Base-by-base conservation (phyloP, 495 filamentous ascomycete genomes). In the Tuber aestivum region DNA sequence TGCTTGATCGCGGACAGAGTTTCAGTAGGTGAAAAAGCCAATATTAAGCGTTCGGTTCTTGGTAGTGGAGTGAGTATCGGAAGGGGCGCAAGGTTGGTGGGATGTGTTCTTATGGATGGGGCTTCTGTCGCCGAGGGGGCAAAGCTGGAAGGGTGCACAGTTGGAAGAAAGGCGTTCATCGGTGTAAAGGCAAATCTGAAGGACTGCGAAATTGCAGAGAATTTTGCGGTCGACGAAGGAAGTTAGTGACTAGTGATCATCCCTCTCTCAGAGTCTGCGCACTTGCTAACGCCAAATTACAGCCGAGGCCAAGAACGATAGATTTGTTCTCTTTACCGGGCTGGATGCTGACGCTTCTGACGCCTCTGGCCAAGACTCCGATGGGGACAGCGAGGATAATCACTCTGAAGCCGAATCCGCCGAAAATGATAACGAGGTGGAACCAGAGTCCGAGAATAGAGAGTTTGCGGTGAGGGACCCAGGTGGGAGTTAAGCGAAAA, bases 141-240 rank as follows among this genome's bases (percentile, higher is more conserved):
- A 77, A 90, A 90, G 81, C 84, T 98, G 70, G 94, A 90, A 12
- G 92, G 92, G 3, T 97, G 93, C 79, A 89, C 97, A 38, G 82
- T 98, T 16, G 95, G 96, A 0, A 88, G 90, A 71, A 85, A 92
- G 70, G 89, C 88, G 70, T 90, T 89, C 80, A 88, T 98, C 70
- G 94, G 94, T 1, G 90, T 91, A 38, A 91, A 91, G 69, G 91
- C 89, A 70, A 86, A 87, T 27, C 85, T 99, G 73, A 92, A 89
- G 73, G 93, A 97, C 75, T 97, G 94, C 79, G 94, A 97, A 84
- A 90, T 97, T 3, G 93, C 97, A 83, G 93, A 97, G 83, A 92
- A 91, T 42, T 88, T 91, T 82, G 85, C 92, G n/a, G 92, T 98
- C 20, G 89, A 91, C 75, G 89, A 92, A 37, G 90, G 89, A 80